Evolutionary conservation across 768 basidiomycete genomes (phyloP), one percentile per base, ranked within the genome.

Genomic region (Leccinellum albellum): DNA sequence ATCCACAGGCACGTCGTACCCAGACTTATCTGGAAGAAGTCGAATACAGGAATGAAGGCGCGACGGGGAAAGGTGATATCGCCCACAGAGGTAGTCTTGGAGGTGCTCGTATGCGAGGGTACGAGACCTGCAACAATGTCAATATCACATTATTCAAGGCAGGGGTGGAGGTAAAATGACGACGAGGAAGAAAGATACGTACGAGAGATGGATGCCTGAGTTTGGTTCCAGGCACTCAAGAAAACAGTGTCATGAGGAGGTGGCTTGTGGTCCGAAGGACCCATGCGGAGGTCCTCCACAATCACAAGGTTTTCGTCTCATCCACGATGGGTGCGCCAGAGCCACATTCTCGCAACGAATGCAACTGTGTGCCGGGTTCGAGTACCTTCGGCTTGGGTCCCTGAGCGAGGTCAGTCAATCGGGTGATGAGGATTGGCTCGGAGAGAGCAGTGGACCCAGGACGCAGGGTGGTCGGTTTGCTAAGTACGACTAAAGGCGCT

Each of bases 31-130:
- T 0, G 88, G 84, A 14, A 86, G 79, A 0, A 89, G 82, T 10
- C 89, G 85, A 44, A 94, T 80, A 47, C 87, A 82, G 9, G 94
- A 93, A 74, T 99, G 98, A 33, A 99, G 77, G 20, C 79, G 84
- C 1, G 94, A 95, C 0, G 94, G 94, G 0, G 93, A 87, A 45
- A 99, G 78, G 66, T 90, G 92, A 72, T 87, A 97, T 46, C 96
- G 85, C 6, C 86, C 91, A 32, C 79, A 76, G 26, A 99, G 77
- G 71, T 95, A 84, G 15, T 87, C 87, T 69, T 90, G 86, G 17
- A 98, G 73, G 60, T 88, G 85, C 26, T 88, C 83, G 66, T 98
- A 87, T 3, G 90, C 67, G 21, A 94, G 73, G 3, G 68, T 68
- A 28, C 96, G 89, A 23, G 88, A 86, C 37, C 90, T 96, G 66